These are phyloP conservation scores for Hondaea fermentalgiana DNA, from an alignment of 108 stramenopile genomes.

Conservation along the genomic window DNA sequence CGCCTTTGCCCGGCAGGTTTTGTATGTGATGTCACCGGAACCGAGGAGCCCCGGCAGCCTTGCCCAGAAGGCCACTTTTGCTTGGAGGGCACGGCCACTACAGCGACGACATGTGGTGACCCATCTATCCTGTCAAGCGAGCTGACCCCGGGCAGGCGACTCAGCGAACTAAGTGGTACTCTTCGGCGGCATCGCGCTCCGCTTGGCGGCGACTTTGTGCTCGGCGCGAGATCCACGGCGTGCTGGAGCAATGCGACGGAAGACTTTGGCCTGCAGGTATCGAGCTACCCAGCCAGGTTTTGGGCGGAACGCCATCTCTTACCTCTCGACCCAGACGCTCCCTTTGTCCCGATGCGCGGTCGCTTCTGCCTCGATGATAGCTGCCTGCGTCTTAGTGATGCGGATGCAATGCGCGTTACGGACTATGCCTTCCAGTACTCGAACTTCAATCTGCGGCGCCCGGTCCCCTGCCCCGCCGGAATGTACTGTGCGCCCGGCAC, in stretches of 20 bases:
- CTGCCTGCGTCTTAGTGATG: slow-evolving; percentile 56
- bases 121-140: slow-evolving; percentile 19
- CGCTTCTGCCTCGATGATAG: slow-evolving; percentile 56
- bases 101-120: slow-evolving; percentile 54
- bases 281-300: slow-evolving; percentile 32
- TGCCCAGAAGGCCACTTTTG: slow-evolving; percentile 63
- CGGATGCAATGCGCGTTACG: slow-evolving; percentile 44
- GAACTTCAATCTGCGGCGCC: slow-evolving; percentile 22
- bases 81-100: slow-evolving; percentile 53
- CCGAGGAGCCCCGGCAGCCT: slow-evolving; percentile 47
- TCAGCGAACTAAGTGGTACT: slow-evolving; percentile 44
- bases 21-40: slow-evolving; percentile 59
- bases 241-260: slow-evolving; percentile 69
- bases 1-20: slow-evolving; percentile 57
- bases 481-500: slow-evolving; percentile 52
- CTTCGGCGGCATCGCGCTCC: slow-evolving; percentile 11
- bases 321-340: slow-evolving; percentile 35
- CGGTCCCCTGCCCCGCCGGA: slow-evolving; percentile 47
- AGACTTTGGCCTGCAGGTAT: slow-evolving; percentile 50
- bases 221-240: slow-evolving; percentile 43
- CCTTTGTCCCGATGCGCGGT: slow-evolving; percentile 45
- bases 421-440: slow-evolving; percentile 62
- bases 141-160: slow-evolving; percentile 34
- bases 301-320: slow-evolving; percentile 51
- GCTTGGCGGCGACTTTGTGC: slow-evolving; percentile 16